Evolutionary conservation across 345 rosid species (phyloP).

Genomic region (Nasturtium officinale): DNA sequence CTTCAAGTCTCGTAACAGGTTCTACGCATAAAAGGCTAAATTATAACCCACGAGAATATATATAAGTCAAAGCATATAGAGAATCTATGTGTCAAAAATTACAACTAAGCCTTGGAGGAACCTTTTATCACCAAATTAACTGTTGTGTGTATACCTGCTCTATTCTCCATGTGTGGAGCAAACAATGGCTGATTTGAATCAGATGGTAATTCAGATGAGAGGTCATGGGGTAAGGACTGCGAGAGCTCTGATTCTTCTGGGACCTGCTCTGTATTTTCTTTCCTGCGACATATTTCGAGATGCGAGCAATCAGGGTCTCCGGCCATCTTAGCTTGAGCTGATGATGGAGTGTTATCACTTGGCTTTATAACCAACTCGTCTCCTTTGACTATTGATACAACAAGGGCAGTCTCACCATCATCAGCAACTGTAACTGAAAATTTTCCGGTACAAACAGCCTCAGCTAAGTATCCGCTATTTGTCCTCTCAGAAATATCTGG

Average conservation of each 20-base stretch:
- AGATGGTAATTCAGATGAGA: constrained; percentile 45
- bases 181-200: constrained; percentile 36
- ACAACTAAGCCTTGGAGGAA: background rate
- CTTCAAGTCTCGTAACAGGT: constrained; percentile 31
- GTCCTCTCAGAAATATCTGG: constrained; percentile 47
- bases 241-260: constrained; percentile 45
- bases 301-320: constrained; percentile 42
- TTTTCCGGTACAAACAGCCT: constrained; percentile 63
- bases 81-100: background rate
- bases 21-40: constrained; percentile 39
- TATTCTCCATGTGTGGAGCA: constrained; percentile 22
- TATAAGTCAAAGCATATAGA: background rate
- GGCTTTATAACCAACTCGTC: constrained; percentile 51
- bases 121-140: constrained; percentile 13
- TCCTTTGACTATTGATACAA: constrained; percentile 73
- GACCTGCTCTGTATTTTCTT: constrained; percentile 43
- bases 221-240: constrained; percentile 54
- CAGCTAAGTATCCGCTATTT: constrained; percentile 49
- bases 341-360: constrained; percentile 43
- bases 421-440: constrained; percentile 84
- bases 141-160: constrained; percentile 25
- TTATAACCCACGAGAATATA: background rate
- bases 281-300: constrained; percentile 42
- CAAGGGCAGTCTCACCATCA: constrained; percentile 92
- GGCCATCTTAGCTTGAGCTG: constrained; percentile 45